Evolutionary conservation across 2,329 filamentous ascomycete genomes (phyloP).

Genomic region (Diaporthe sp.): DNA sequence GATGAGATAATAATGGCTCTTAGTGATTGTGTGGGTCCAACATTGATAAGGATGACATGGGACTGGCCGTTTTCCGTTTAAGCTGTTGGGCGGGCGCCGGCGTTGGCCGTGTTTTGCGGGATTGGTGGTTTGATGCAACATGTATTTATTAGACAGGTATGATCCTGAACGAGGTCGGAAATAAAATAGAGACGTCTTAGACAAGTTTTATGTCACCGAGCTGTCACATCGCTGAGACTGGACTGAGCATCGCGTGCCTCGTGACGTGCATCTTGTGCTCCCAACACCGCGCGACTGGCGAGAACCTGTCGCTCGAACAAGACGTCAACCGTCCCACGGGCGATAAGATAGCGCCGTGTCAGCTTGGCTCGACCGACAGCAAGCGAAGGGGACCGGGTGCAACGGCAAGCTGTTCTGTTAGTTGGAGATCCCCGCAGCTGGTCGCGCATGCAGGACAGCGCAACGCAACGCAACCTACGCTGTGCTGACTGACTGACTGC

Average conservation of each 20-base stretch:
- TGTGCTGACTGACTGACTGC: conserved; percentile 17
- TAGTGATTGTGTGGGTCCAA: conserved; percentile 26
- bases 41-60: conserved; percentile 32
- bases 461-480: conserved; percentile 6
- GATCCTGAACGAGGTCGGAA: conserved; percentile 18
- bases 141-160: conserved; percentile 35
- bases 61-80: conserved; percentile 34
- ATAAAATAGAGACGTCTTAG: conserved; percentile 32
- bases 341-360: conserved; percentile 39
- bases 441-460: background rate
- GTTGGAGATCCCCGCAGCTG: conserved; percentile 16
- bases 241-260: background rate
- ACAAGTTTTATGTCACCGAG: conserved; percentile 24
- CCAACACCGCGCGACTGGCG: background rate
- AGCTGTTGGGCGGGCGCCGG: conserved; percentile 36
- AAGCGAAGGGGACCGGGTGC: background rate
- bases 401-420: conserved; percentile 1
- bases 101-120: conserved; percentile 41
- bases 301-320: background rate
- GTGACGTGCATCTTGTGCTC: conserved; percentile 25
- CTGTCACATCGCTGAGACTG: conserved; percentile 19
- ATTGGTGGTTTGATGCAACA: background rate
- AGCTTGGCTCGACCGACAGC: conserved; percentile 15
- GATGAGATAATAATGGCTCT: conserved; percentile 35
- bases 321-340: background rate